These are phyloP conservation scores for Lophiotrema nucula DNA, from an alignment of 495 filamentous ascomycete species.

Conservation along the genomic window DNA sequence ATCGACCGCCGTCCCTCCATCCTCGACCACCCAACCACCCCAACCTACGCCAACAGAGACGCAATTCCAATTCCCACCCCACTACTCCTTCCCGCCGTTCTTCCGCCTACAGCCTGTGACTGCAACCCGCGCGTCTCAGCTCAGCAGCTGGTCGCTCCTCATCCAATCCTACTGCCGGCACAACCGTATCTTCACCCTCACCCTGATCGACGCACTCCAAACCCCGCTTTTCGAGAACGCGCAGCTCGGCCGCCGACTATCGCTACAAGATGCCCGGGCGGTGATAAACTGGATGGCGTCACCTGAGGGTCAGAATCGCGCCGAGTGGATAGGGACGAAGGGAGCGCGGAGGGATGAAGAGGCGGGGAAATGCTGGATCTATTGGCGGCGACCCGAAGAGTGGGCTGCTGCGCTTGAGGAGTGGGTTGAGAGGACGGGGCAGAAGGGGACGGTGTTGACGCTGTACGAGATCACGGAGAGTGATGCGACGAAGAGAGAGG, in stretches of 20 bases:
- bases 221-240: constrained; percentile 60
- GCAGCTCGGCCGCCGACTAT: constrained; percentile 54
- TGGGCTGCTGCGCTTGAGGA: constrained; percentile 60
- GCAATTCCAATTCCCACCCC: constrained; percentile 37
- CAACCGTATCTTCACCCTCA: constrained; percentile 69
- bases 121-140: constrained; percentile 71
- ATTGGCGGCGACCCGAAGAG: constrained; percentile 69
- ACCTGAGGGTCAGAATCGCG: constrained; percentile 61
- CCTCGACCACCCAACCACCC: constrained; percentile 5
- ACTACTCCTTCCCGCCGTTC: constrained; percentile 69
- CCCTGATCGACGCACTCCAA: constrained; percentile 60
- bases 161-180: constrained; percentile 80
- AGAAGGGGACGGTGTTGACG: constrained; percentile 71
- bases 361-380: constrained; percentile 57
- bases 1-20: not conserved
- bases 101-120: constrained; percentile 78
- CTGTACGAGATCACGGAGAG: constrained; percentile 73
- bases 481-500: constrained; percentile 60
- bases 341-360: not conserved
- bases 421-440: constrained; percentile 70
- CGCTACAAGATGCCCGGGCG: constrained; percentile 59
- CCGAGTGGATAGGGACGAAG: constrained; percentile 59
- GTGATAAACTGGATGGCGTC: constrained; percentile 72
- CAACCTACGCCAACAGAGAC: not conserved
- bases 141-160: constrained; percentile 78